Evolutionary conservation across 1,284 basidiomycete genomes (phyloP).

Genomic region (Chalciporus sp.): DNA sequence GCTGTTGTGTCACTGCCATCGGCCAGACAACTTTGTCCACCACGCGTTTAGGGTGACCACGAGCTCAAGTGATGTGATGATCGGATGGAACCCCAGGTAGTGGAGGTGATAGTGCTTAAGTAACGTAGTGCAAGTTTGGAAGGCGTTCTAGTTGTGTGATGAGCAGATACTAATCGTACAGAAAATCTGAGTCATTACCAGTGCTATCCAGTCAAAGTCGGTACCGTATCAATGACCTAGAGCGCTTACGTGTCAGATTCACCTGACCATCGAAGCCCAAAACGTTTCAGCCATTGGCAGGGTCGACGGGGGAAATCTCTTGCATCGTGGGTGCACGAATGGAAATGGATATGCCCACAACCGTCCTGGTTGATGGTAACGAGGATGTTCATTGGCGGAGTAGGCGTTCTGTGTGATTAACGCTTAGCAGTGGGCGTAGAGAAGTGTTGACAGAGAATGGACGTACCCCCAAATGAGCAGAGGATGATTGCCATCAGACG

Average conservation of each 20-base stretch:
- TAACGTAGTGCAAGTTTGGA: not conserved
- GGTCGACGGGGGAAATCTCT: constrained; percentile 5
- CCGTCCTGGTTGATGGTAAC: constrained; percentile 2
- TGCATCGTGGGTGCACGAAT: constrained; percentile 8
- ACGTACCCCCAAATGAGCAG: constrained; percentile 23
- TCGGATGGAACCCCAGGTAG: not conserved
- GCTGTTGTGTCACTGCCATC: not conserved
- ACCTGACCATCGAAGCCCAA: not conserved
- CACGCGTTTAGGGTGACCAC: not conserved
- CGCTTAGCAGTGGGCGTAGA: constrained; percentile 25
- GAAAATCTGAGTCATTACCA: not conserved
- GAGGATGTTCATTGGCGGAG: constrained; percentile 13
- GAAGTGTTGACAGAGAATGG: constrained; percentile 34
- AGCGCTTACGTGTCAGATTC: not conserved
- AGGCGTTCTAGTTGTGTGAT: not conserved
- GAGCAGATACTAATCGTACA: not conserved
- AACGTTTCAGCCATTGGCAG: not conserved
- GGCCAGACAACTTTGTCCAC: not conserved
- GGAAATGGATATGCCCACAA: constrained; percentile 11
- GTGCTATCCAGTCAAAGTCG: not conserved
- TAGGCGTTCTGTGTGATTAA: constrained; percentile 10
- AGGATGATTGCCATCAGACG: constrained; percentile 15
- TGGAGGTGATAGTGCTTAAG: not conserved
- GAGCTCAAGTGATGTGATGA: not conserved
- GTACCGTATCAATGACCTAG: not conserved